Evolutionary conservation across 352 stramenopile genomes (phyloP), one percentile per base, ranked within the genome.

Genomic region (Phytopythium mirpurense): DNA sequence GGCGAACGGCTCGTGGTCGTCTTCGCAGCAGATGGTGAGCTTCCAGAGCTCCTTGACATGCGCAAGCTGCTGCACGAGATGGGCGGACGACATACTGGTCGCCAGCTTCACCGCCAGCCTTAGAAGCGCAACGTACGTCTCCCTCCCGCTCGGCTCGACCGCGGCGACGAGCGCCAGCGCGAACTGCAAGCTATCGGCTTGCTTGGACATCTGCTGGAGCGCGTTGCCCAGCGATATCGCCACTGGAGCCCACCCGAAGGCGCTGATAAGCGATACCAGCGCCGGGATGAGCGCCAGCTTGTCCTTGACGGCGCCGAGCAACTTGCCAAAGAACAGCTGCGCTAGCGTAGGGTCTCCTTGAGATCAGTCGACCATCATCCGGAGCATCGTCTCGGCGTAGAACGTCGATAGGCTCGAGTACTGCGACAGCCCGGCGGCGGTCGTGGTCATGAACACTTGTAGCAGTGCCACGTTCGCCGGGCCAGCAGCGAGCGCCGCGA

Each of bases 211-310:
- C 34, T 18, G 27, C 2, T 36, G 26, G 2, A 59, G 40, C 10
- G 51, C 21, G 5, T 26, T 45, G 23, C 53, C 6, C 1, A 63
- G 26, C 23, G 27, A 44, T 35, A 36, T 34, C 1, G 29, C 46
- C 10, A 56, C 37, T 4, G 47, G 32, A 46, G 37, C 41, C 56
- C 60, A 67, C 8, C 41, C 42, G 51, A 63, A 63, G n/a, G 55
- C 19, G 7, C 32, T 27, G 3, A 35, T 42, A 23, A 65, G 24
- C 3, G 23, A 16, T 24, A 54, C 38, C 26, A 49, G 23, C 15
- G 15, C 21, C 18, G 37, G 24, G 37, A 31, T 24, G 18, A 59
- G 21, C 48, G 5, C 40, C 10, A 35, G 42, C 34, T 62, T 41
- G 2, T 49, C 18, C 8, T 37, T 42, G 10, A 64, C 34, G 2